phyloP scores from a whole-genome alignment of 352 stramenopile species.

The Phytophthora podocarpi region DNA sequence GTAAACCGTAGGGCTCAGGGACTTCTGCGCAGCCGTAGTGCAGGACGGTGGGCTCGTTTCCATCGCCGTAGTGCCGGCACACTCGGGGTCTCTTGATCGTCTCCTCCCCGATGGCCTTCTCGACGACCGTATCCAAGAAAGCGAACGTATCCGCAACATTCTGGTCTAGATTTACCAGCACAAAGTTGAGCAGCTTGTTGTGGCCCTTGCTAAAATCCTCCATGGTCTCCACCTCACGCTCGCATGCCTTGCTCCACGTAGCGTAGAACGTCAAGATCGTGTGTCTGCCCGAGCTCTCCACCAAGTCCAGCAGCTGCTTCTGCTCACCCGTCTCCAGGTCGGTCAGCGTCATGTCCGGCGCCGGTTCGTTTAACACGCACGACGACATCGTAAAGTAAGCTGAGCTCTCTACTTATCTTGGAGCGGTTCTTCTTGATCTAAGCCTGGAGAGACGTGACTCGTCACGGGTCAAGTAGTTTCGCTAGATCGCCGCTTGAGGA shows the following conservation, averaged over 20 bases:
- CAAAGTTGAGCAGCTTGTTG: slow-evolving; percentile 58
- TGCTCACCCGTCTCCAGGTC: slow-evolving; percentile 45
- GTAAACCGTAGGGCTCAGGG: slow-evolving; percentile 56
- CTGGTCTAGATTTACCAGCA: slow-evolving; percentile 70
- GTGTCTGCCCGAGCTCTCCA: slow-evolving; percentile 37
- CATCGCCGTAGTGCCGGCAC: too few species aligned
- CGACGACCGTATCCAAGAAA: slow-evolving; percentile 53
- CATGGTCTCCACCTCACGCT: slow-evolving; percentile 60
- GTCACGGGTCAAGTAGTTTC: too few species aligned
- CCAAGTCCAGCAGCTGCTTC: slow-evolving; percentile 41
- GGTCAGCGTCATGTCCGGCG: slow-evolving; percentile 37
- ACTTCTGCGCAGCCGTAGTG: slow-evolving; percentile 52
- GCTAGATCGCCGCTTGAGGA: too few species aligned
- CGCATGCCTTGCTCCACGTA: slow-evolving; percentile 65
- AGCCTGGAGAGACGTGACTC: neutral
- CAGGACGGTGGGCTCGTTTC: too few species aligned
- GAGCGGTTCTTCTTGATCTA: neutral
- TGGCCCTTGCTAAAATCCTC: slow-evolving; percentile 61
- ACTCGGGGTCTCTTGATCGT: too few species aligned
- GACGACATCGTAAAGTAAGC: too few species aligned
- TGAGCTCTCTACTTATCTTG: too few species aligned
- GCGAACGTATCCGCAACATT: slow-evolving; percentile 50
- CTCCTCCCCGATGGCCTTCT: slow-evolving; percentile 24
- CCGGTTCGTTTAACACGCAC: too few species aligned
- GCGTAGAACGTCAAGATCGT: slow-evolving; percentile 68